Percentiles rank a stretch among this genome's conserved stretches.
These are phyloP conservation scores for Nothophaeocryptopus gaeumannii DNA, from an alignment of 2,329 filamentous ascomycete species.

Conservation along the genomic window DNA sequence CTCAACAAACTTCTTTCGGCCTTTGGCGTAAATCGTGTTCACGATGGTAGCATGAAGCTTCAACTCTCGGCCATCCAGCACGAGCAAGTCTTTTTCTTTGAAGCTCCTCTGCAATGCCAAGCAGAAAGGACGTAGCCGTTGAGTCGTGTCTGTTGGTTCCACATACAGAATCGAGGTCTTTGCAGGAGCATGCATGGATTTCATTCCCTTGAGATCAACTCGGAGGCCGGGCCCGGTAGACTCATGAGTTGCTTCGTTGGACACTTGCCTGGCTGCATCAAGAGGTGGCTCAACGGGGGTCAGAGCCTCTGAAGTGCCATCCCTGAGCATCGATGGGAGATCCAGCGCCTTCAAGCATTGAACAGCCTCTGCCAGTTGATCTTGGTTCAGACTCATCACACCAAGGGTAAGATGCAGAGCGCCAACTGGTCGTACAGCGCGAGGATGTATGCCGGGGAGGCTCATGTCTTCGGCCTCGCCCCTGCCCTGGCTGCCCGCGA, in stretches of 20 bases:
- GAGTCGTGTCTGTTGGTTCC: slow-evolving; percentile 54
- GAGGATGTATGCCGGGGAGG: slow-evolving; percentile 29
- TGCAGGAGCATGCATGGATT: slow-evolving; percentile 58
- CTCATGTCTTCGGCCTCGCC: not conserved
- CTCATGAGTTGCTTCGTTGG: slow-evolving; percentile 17
- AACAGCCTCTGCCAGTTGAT: slow-evolving; percentile 50
- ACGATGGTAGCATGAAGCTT: slow-evolving; percentile 80
- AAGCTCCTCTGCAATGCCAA: slow-evolving; percentile 56
- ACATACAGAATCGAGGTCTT: slow-evolving; percentile 66
- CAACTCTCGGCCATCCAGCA: slow-evolving; percentile 60
- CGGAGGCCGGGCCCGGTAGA: slow-evolving; percentile 8
- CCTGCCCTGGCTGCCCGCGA: not conserved
- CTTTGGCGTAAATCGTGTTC: slow-evolving; percentile 76
- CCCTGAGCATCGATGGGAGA: slow-evolving; percentile 22
- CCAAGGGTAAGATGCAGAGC: slow-evolving; percentile 85
- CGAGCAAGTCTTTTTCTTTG: slow-evolving; percentile 54
- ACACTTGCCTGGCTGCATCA: not conserved
- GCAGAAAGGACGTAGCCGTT: slow-evolving; percentile 57
- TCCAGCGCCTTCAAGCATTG: slow-evolving; percentile 34
- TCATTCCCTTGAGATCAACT: slow-evolving; percentile 50
- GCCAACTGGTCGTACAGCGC: slow-evolving; percentile 71
- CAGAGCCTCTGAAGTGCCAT: not conserved
- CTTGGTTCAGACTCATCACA: slow-evolving; percentile 69
- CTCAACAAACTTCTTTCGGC: slow-evolving; percentile 28
- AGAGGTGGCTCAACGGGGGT: slow-evolving; percentile 16